phyloP scores from a whole-genome alignment of 78 protist species.

The Planoprotostelium fungivorum region DNA sequence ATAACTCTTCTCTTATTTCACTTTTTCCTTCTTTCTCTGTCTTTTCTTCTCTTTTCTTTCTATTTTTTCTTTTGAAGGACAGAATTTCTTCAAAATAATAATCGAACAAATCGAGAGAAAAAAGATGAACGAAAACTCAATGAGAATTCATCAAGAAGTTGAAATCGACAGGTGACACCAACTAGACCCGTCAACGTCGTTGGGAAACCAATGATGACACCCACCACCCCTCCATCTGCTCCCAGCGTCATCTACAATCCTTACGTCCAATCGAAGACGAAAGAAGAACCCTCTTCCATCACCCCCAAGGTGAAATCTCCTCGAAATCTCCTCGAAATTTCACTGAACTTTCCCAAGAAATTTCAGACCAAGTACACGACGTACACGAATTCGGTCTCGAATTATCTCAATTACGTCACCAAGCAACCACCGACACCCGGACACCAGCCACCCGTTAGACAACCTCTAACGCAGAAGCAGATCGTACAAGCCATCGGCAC shows the following conservation, averaged over 20 bases:
- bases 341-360: neutral
- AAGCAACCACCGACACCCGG: neutral
- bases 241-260: neutral
- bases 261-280: neutral
- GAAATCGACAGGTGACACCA: no score
- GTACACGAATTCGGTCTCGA: neutral
- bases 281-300: neutral
- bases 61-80: no score
- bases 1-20: no score
- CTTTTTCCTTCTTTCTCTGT: no score
- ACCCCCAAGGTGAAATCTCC: neutral
- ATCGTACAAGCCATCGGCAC: no score
- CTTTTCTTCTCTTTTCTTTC: no score
- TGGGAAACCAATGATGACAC: neutral
- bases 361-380: neutral
- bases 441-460: neutral
- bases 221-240: neutral
- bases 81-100: no score
- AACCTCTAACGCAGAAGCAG: no score
- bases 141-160: no score
- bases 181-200: no score
- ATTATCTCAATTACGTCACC: neutral
- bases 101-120: no score
- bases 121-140: no score
- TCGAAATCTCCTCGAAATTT: neutral